Base-by-base conservation (phyloP, 805 yeast species). In the Pichia manshurica region DNA sequence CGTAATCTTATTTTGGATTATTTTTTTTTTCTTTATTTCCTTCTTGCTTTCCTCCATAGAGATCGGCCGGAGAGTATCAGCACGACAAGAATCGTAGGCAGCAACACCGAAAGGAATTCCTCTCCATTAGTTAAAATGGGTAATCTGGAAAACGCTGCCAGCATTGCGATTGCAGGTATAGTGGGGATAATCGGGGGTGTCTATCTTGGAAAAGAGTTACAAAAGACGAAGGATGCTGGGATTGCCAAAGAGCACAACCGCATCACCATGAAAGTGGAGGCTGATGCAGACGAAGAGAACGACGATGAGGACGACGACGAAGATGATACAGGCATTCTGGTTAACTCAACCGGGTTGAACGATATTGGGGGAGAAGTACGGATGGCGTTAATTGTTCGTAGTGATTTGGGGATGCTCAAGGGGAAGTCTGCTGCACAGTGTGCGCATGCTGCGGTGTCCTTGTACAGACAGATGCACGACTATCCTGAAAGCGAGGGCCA, bases 401-500 rank as follows among this genome's bases (percentile, higher is more conserved):
- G 83, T 25, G 99, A 93, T 63, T 69, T 93, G 51, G 82, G 80
- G 38, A 93, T 93, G 98, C 81, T 84, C 29, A 88, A 87, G 66
- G 99, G 99, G 20, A 93, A 93, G 62, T 83, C 87, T 2, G 97
- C 98, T 4, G 99, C 99, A 5, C 99, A 93, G 62, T 91, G 98
- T 65, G 83, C 89, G 34, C 99, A 93, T 69, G 99, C 99, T n/a
- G 95, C 98, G 0, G 73, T 93, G 31, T 90, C 93, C 0, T 80
- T 93, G 56, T 93, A 86, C 66, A 82, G 85, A 58, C 67, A 79
- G 52, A 83, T 84, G 68, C 39, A 34, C 2, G 70, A 77, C 34
- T 68, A 73, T 34, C 74, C 78, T 5, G 61, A 69, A 3, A 70
- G 78, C 2, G 74, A 72, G 5, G 75, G 77, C 5, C 75, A 78